Evolutionary conservation across 2,329 filamentous ascomycete species (phyloP).

Genomic region (Penicillium psychrosexuale): DNA sequence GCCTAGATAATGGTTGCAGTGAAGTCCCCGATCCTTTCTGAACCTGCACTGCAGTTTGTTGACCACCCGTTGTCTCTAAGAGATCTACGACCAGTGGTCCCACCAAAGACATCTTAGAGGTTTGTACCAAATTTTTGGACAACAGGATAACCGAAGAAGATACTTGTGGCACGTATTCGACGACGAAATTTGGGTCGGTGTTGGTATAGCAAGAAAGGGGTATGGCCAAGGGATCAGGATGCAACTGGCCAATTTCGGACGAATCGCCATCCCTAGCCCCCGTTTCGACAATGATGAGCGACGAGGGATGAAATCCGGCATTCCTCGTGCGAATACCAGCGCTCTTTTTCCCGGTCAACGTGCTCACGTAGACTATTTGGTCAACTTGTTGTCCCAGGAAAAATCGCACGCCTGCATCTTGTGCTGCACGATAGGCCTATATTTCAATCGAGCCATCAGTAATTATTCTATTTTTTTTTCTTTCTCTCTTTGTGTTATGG

Average conservation of each 20-base stretch:
- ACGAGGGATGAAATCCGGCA: conserved; percentile 4
- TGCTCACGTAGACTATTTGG: conserved; percentile 7
- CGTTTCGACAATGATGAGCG: conserved; percentile 2
- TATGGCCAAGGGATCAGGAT: conserved; percentile 3
- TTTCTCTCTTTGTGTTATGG: not conserved
- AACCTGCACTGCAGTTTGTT: not conserved
- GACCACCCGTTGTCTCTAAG: not conserved
- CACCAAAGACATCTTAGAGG: not conserved
- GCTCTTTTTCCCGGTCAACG: not conserved
- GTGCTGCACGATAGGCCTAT: conserved; percentile 6
- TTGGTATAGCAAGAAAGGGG: conserved; percentile 7
- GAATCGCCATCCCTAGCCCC: not conserved
- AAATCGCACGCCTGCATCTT: conserved; percentile 7
- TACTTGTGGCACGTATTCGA: not conserved
- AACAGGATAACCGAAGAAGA: conserved; percentile 5
- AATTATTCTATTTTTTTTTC: not conserved
- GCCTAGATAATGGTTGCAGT: not conserved
- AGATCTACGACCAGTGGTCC: conserved; percentile 5
- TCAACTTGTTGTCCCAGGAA: conserved; percentile 1
- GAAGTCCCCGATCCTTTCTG: not conserved
- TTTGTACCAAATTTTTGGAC: not conserved
- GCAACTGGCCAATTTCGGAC: not conserved
- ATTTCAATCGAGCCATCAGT: not conserved
- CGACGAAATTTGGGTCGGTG: not conserved
- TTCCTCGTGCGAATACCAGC: conserved; percentile 7